Conservation (phyloP, 805 yeast species). For the Myxozyma monticola region DNA sequence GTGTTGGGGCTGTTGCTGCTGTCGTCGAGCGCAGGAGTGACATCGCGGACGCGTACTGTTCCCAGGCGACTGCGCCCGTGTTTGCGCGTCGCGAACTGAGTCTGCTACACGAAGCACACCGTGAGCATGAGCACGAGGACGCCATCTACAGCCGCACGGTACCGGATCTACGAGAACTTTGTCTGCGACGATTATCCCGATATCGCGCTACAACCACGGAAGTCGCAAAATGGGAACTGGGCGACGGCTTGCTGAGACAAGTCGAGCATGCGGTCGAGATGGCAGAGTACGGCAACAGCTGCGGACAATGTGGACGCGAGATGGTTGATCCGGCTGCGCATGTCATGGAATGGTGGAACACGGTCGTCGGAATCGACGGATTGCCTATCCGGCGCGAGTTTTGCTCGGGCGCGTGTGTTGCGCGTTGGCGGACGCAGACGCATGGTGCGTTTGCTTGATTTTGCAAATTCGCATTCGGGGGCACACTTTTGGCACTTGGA, state of each 20-base stretch:
- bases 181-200: constrained; percentile 30
- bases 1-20: neutral
- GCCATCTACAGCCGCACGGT: neutral
- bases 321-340: constrained; percentile 35
- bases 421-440: constrained; percentile 7
- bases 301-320: constrained; percentile 37
- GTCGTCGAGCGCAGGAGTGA: constrained; percentile 6
- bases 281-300: constrained; percentile 23
- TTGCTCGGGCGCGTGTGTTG: constrained; percentile 29
- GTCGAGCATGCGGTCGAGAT: constrained; percentile 32
- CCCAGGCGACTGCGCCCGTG: constrained; percentile 1
- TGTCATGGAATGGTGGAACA: constrained; percentile 40
- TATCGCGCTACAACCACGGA: constrained; percentile 29
- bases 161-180: constrained; percentile 27
- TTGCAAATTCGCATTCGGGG: neutral
- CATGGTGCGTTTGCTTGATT: neutral
- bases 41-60: neutral
- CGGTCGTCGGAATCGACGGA: constrained; percentile 27
- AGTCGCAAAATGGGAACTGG: constrained; percentile 30
- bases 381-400: constrained; percentile 31
- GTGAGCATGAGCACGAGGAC: neutral
- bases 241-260: constrained; percentile 5
- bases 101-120: neutral
- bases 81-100: neutral
- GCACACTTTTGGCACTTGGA: neutral